A percentile compares a stretch with the other conserved stretches of the same genome.
Evolutionary conservation across 306 rosid genomes (phyloP).

Genomic region (Fragaria iinumae): DNA sequence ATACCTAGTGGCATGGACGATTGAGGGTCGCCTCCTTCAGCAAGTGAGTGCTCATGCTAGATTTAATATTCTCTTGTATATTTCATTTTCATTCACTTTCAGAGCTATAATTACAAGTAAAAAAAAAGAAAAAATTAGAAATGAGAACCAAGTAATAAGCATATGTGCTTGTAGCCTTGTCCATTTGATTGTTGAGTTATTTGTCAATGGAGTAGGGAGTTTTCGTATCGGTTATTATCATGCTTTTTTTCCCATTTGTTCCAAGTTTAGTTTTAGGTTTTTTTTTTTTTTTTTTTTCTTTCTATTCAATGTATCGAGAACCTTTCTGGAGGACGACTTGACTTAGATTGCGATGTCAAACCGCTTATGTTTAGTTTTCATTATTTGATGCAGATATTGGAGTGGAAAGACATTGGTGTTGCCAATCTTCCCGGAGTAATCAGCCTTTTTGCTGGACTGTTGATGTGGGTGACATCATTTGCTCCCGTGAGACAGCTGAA

Average conservation of each 20-base stretch:
- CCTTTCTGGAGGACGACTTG: background rate
- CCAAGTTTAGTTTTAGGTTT: background rate
- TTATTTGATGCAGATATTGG: constrained; percentile 49
- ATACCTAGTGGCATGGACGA: constrained; percentile 53
- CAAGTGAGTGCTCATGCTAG: constrained; percentile 49
- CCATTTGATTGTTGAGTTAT: background rate
- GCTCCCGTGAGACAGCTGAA: constrained; percentile 66
- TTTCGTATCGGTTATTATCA: background rate
- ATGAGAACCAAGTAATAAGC: background rate
- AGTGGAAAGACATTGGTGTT: constrained; percentile 69
- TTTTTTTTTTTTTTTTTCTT: background rate
- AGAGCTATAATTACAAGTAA: background rate
- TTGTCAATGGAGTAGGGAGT: background rate
- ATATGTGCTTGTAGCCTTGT: background rate
- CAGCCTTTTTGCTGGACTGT: constrained; percentile 71
- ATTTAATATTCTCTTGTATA: background rate
- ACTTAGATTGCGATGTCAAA: background rate
- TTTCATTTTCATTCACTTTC: background rate
- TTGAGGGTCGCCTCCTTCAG: constrained; percentile 49
- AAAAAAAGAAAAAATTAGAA: background rate
- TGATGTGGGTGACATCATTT: constrained; percentile 95
- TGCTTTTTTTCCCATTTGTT: background rate
- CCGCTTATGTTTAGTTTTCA: constrained; percentile 2
- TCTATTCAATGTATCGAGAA: background rate
- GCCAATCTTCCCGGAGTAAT: constrained; percentile 78